Base-by-base conservation (phyloP, 441 rosid species). In the Erysimum cheiri region DNA sequence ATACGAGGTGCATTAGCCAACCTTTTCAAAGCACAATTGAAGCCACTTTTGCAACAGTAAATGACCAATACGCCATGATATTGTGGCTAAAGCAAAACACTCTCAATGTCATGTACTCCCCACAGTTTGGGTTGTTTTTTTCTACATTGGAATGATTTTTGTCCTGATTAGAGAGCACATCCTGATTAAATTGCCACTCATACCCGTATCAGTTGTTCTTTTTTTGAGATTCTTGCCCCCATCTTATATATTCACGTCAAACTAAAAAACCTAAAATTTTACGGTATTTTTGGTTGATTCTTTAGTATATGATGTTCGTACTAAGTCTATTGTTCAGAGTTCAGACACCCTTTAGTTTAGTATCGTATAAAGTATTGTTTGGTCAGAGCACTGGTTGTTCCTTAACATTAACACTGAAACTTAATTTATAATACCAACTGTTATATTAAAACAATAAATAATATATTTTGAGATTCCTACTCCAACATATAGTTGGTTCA, bases 1-100 rank as follows among this genome's bases (percentile, higher is more conserved):
- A 90, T 96, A 73, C 91, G 98, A 12, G 97, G 96, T 69, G 97
- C 97, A 13, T 85, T 93, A 31, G 98, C 89, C 22, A 87, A 93
- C 77, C 98, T 93, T 66, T 96, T 93, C 85, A 82, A 81, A 79
- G 73, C 85, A 74, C 99, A 96, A 72, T 75, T 93, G 84, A 89
- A 88, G 84, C 84, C 92, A 52, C 87, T 96, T 56, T 75, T 91
- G 39, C 97, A 96, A 59, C 81, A 72, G 78, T 73, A 69, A 70
- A 58, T 59, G 68, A 57, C 39, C n/a, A 37, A 22, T 40, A 67
- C 29, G 32, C 60, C 35, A 49, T 14, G 49, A 59, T 24, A 52
- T 14, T 15, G 68, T 53, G 72, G 44, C 50, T n/a, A 36, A 36
- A 43, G 17, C 58, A 36, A 39, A 48, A 37, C 50, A 69, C 33